Conservation (phyloP, 2,329 filamentous ascomycete genomes). For the Truncatella angustata region DNA sequence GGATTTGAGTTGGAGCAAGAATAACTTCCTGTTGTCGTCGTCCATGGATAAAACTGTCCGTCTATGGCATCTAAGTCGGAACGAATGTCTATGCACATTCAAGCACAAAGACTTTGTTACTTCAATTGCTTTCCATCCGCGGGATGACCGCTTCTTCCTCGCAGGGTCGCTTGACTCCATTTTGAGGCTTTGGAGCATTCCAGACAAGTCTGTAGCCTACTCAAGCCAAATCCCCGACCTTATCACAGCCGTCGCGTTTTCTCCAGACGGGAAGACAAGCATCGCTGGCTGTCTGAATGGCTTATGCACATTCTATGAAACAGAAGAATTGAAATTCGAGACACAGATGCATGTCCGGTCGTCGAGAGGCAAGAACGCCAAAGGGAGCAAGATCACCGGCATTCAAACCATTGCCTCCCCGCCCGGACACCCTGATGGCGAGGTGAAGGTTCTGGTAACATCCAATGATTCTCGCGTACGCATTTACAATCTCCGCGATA, state of each 20-base stretch:
- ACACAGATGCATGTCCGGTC: constrained; percentile 93
- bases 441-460: constrained; percentile 82
- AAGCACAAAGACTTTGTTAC: constrained; percentile 95
- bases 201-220: constrained; percentile 89
- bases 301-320: constrained; percentile 87
- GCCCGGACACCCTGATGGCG: constrained; percentile 48
- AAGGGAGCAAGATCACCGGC: constrained; percentile 95
- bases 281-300: constrained; percentile 88
- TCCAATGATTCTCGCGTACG: constrained; percentile 93
- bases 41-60: constrained; percentile 98
- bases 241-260: constrained; percentile 91
- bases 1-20: constrained; percentile 97
- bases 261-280: constrained; percentile 83
- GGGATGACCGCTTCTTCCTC: constrained; percentile 93
- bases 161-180: constrained; percentile 89
- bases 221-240: constrained; percentile 76
- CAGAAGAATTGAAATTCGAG: constrained; percentile 79
- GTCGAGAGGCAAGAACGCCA: constrained; percentile 86
- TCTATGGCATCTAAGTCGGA: constrained; percentile 84
- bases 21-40: constrained; percentile 92
- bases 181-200: constrained; percentile 91
- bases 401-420: constrained; percentile 73
- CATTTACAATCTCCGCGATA: constrained; percentile 84
- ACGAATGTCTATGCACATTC: constrained; percentile 89
- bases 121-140: constrained; percentile 90